These are phyloP conservation scores for Eragrostis curvula DNA, from an alignment of 176 grass and related monocot genomes.

Conservation along the genomic window DNA sequence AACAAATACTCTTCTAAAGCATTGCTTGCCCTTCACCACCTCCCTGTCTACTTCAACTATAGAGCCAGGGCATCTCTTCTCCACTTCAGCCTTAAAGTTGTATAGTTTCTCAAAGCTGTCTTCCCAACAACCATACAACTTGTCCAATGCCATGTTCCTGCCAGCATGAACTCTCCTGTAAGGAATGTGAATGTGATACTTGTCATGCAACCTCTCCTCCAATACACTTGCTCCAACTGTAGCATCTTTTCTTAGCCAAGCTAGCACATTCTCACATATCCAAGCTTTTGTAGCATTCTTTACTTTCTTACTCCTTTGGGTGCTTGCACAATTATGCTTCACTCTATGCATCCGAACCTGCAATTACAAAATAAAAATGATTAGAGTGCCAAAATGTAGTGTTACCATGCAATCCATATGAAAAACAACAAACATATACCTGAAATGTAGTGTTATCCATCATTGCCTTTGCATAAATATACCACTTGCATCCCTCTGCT, in stretches of 20 bases:
- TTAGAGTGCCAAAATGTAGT: too few species aligned
- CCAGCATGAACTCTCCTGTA: not conserved
- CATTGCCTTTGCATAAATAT: too few species aligned
- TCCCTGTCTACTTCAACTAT: not conserved
- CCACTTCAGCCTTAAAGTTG: not conserved
- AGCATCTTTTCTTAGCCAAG: not conserved
- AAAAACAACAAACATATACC: too few species aligned
- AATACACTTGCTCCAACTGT: not conserved
- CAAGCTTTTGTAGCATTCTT: too few species aligned
- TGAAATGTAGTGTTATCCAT: too few species aligned
- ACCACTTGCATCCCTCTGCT: too few species aligned
- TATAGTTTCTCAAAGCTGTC: not conserved
- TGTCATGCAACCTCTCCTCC: not conserved
- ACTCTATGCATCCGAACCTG: too few species aligned
- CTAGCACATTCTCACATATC: not conserved
- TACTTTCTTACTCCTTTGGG: too few species aligned
- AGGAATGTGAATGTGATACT: constrained; percentile 1
- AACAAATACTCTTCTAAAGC: not conserved
- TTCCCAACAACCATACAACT: not conserved
- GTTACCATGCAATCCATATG: too few species aligned
- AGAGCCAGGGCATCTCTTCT: not conserved
- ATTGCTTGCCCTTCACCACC: not conserved
- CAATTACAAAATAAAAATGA: too few species aligned
- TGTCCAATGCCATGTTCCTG: not conserved
- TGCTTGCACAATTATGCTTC: too few species aligned